These are phyloP conservation scores for Scytalidium sp. DNA, from an alignment of 2,329 filamentous ascomycete species.

Conservation along the genomic window DNA sequence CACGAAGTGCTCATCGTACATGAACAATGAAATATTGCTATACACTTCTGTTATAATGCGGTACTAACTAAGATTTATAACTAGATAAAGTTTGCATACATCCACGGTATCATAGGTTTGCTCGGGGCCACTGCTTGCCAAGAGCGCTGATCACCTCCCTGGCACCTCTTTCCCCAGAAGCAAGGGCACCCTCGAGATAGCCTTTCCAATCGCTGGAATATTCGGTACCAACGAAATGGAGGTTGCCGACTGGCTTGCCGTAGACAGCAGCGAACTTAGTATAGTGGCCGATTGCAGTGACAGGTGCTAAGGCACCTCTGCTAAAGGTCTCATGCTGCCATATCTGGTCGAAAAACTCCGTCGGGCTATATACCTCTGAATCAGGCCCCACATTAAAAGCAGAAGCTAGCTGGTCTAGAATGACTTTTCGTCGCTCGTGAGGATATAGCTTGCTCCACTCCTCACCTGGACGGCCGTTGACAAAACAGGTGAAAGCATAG, in stretches of 20 bases:
- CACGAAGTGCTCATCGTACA: no score
- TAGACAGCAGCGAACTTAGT: slow-evolving; percentile 30
- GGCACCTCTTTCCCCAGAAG: slow-evolving; percentile 45
- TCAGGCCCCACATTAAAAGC: no score
- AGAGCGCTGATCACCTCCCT: slow-evolving; percentile 36
- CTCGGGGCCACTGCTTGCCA: no score
- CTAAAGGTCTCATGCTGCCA: no score
- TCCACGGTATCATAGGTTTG: no score
- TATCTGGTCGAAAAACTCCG: no score
- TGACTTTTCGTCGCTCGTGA: slow-evolving; percentile 15
- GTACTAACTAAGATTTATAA: no score
- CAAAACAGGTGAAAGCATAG: slow-evolving; percentile 38
- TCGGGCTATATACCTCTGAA: no score
- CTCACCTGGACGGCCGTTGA: slow-evolving; percentile 32
- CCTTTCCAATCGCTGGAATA: slow-evolving; percentile 50
- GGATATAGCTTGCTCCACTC: slow-evolving; percentile 26
- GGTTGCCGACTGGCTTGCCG: slow-evolving; percentile 33
- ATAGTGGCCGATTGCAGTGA: slow-evolving; percentile 31
- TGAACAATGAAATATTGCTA: no score
- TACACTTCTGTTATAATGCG: no score
- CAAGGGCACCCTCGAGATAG: slow-evolving; percentile 56
- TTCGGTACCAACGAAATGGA: slow-evolving; percentile 56
- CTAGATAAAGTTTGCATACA: no score
- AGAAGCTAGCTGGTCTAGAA: slow-evolving; percentile 16
- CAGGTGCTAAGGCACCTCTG: slow-evolving; percentile 40